Percentiles rank a stretch among this genome's conserved stretches.
Evolutionary conservation across 1,284 basidiomycete species (phyloP).

Genomic region (Lentinula novae-zelandiae): DNA sequence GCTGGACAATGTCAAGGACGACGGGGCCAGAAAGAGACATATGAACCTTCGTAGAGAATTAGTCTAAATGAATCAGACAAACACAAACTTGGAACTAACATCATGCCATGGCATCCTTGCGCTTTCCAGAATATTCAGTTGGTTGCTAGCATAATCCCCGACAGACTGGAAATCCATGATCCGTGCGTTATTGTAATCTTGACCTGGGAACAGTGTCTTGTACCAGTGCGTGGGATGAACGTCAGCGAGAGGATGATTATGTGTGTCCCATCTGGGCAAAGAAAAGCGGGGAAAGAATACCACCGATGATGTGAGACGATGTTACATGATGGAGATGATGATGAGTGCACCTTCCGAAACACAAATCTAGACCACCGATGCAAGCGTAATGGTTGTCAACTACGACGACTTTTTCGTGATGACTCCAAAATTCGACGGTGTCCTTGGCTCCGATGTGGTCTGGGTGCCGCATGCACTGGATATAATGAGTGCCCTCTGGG

Average conservation of each 20-base stretch:
- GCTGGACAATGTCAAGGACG: slow-evolving; percentile 87
- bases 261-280: slow-evolving; percentile 71
- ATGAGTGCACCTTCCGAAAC: slow-evolving; percentile 69
- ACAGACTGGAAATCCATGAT: slow-evolving; percentile 83
- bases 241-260: slow-evolving; percentile 83
- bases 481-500: slow-evolving; percentile 49
- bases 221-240: slow-evolving; percentile 80
- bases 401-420: slow-evolving; percentile 82
- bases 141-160: slow-evolving; percentile 73
- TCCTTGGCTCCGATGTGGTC: slow-evolving; percentile 86
- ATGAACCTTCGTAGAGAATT: slow-evolving; percentile 49
- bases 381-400: slow-evolving; percentile 84
- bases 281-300: neutral
- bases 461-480: slow-evolving; percentile 83
- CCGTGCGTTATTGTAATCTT: slow-evolving; percentile 90
- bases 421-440: slow-evolving; percentile 77
- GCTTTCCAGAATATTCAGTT: slow-evolving; percentile 66
- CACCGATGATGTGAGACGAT: neutral
- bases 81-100: slow-evolving; percentile 37
- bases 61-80: neutral
- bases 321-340: neutral
- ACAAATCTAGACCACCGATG: slow-evolving; percentile 87
- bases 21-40: slow-evolving; percentile 82
- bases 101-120: slow-evolving; percentile 90
- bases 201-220: slow-evolving; percentile 85